Evolutionary conservation across 1,284 basidiomycete species (phyloP), one percentile per base, ranked within the genome.

Genomic region (Irpex sp.): DNA sequence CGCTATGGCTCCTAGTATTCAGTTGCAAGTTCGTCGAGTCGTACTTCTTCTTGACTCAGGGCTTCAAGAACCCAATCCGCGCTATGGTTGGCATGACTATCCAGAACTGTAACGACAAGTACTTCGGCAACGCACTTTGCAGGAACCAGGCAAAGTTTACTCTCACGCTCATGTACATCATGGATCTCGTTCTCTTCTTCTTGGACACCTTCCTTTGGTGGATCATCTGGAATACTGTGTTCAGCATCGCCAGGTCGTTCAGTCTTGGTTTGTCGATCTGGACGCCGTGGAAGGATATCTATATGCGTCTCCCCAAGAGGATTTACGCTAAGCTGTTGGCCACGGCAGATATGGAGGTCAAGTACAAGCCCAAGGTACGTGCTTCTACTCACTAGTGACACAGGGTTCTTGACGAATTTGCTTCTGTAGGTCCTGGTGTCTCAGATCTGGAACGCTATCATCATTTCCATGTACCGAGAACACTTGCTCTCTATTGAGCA

Each of bases 401-500:
- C 56, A 31, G 60, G 47, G 34, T 34, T 48, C 21, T 17, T 15
- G 34, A 21, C 49, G n/a, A 26, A 26, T n/a, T 19, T 5, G n/a
- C 44, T 62, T 49, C n/a, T 64, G 87, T 67, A 93, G 92, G 95
- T 98, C 38, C 83, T 98, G 40, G 96, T 98, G 40, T 97, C 94
- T 21, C 96, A 98, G 78, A 94, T 97, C 65, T 97, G 96, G 96
- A 98, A 98, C 75, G 95, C 96, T 47, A 89, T 98, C 78, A 97
- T 98, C 78, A 97, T 98, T 68, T 97, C 95, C n/a, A 98, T 98
- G 96, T 98, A 97, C 77, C 90, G 96, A 72, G 96, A 97, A 76
- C 96, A 97, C 75, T 75, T 97, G n/a, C 80, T 97, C 48, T 97
- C 94, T 58, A 97, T 97, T 74, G 94, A 96, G 69, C 94, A 97